These are phyloP conservation scores for Hymenoscyphus linearis DNA, from an alignment of 2,329 filamentous ascomycete genomes.

Conservation along the genomic window DNA sequence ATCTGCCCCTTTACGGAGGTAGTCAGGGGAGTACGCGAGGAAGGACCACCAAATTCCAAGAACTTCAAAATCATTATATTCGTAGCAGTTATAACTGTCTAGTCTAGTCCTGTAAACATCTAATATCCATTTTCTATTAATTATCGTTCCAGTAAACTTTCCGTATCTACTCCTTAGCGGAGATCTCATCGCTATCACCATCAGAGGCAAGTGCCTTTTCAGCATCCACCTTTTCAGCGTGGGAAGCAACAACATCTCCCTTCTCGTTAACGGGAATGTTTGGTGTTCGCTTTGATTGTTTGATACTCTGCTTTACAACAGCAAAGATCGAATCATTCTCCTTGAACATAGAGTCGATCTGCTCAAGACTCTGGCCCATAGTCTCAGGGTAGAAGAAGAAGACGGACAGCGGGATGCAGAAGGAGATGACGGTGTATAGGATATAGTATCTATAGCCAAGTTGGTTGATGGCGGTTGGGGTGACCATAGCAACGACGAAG, in stretches of 20 bases:
- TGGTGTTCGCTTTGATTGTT: background rate
- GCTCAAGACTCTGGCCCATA: constrained; percentile 56
- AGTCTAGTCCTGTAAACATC: background rate
- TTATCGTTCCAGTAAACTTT: background rate
- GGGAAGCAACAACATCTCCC: background rate
- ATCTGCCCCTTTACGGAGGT: too few species aligned
- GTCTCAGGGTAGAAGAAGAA: constrained; percentile 54
- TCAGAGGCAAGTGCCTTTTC: background rate
- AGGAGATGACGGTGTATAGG: constrained; percentile 32
- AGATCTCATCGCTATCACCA: background rate
- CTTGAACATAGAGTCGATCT: constrained; percentile 54
- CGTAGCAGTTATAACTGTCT: background rate
- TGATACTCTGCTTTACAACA: constrained; percentile 16
- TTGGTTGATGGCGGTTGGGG: constrained; percentile 32
- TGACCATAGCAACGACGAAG: constrained; percentile 41
- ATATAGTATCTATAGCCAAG: constrained; percentile 35
- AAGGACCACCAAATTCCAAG: background rate
- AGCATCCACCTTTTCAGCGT: background rate
- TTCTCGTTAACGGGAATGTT: background rate
- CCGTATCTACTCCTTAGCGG: background rate
- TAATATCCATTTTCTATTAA: background rate
- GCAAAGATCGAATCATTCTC: constrained; percentile 35
- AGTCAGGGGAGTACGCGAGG: background rate
- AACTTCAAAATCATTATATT: background rate
- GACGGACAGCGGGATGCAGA: constrained; percentile 22